Conservation (phyloP, 805 yeast genomes). For the Danielia oregonensis region DNA sequence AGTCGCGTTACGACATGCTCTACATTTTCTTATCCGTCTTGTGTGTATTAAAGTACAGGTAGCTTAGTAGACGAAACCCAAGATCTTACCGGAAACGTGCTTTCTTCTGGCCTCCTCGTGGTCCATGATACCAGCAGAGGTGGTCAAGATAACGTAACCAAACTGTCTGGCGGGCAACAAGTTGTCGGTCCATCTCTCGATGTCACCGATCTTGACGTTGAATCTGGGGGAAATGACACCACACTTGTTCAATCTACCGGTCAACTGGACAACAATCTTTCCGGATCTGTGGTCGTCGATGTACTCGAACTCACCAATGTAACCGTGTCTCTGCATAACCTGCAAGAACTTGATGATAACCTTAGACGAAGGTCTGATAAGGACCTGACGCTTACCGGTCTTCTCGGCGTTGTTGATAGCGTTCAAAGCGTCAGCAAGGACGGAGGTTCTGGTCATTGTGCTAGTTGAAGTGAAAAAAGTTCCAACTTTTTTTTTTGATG, state of each 20-base stretch:
- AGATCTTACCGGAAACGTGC: slow-evolving; percentile 27
- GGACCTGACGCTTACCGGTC: slow-evolving; percentile 98
- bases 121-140: slow-evolving; percentile 28
- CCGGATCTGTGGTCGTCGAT: slow-evolving; percentile 99
- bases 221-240: slow-evolving; percentile 26
- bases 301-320: slow-evolving; percentile 98
- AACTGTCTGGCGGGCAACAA: slow-evolving; percentile 27
- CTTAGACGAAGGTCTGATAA: slow-evolving; percentile 97
- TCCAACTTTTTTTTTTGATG: background rate
- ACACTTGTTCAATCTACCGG: slow-evolving; percentile 78
- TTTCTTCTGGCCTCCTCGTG: slow-evolving; percentile 27
- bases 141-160: slow-evolving; percentile 25
- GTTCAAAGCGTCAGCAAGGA: slow-evolving; percentile 97
- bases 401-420: slow-evolving; percentile 98
- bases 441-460: slow-evolving; percentile 93
- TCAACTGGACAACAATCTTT: slow-evolving; percentile 92
- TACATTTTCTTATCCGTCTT: too few relatives aligned
- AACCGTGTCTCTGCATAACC: slow-evolving; percentile 97
- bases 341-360: slow-evolving; percentile 95
- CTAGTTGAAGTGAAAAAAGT: slow-evolving; percentile 1
- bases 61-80: slow-evolving; percentile 24
- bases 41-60: too few relatives aligned
- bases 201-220: slow-evolving; percentile 24
- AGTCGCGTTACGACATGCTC: too few relatives aligned
- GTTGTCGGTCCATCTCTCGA: slow-evolving; percentile 27